Conservation (phyloP, 2,329 filamentous ascomycete species). For the Ascochyta fabae region DNA sequence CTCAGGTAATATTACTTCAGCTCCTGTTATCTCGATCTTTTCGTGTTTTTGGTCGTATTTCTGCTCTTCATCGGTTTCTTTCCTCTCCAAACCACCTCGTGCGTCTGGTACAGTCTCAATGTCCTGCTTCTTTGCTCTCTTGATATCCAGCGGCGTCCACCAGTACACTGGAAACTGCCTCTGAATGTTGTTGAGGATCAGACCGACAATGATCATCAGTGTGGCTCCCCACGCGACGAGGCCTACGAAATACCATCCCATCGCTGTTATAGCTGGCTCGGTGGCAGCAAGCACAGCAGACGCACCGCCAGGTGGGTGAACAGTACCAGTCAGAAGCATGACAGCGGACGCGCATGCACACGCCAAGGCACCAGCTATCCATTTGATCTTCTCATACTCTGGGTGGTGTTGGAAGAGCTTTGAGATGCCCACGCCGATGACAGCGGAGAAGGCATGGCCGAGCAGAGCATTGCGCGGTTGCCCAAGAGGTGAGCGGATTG, state of each 20-base stretch:
- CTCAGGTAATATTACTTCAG: constrained; percentile 44
- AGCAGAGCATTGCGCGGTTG: constrained; percentile 56
- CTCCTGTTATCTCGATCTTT: constrained; percentile 41
- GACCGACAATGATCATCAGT: constrained; percentile 52
- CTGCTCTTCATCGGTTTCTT: constrained; percentile 22
- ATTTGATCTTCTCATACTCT: constrained; percentile 49
- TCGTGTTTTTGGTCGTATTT: constrained; percentile 23
- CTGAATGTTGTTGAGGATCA: constrained; percentile 56
- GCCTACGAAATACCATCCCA: constrained; percentile 56
- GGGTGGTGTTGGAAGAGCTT: constrained; percentile 54
- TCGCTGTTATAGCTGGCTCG: constrained; percentile 46
- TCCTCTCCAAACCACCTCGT: constrained; percentile 29
- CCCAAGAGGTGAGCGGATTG: constrained; percentile 54
- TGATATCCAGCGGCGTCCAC: constrained; percentile 54
- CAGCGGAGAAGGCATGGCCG: constrained; percentile 54
- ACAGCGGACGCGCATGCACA: constrained; percentile 53
- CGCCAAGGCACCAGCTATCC: constrained; percentile 54
- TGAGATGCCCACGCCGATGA: constrained; percentile 53
- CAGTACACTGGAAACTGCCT: constrained; percentile 57
- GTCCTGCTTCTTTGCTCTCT: constrained; percentile 28
- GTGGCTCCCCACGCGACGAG: constrained; percentile 51
- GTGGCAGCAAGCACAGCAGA: constrained; percentile 56
- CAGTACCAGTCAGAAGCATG: constrained; percentile 57
- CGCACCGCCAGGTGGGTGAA: constrained; percentile 59
- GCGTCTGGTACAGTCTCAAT: constrained; percentile 34